These are phyloP conservation scores for Noccaea caerulescens DNA, from an alignment of 345 rosid species.

Conservation along the genomic window DNA sequence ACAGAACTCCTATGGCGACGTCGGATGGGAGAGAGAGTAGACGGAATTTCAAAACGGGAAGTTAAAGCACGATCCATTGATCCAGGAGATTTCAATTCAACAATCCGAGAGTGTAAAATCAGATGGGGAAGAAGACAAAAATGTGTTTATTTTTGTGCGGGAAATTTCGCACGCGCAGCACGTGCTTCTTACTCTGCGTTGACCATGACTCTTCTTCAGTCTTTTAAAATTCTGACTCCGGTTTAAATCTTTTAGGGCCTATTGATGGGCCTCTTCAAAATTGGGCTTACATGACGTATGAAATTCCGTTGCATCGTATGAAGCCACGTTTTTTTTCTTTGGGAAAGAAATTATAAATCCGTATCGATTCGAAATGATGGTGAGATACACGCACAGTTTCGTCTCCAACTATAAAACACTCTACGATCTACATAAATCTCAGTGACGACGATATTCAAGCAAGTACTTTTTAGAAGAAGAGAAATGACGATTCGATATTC, in stretches of 20 bases:
- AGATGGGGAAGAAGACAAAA: slow-evolving; percentile 33
- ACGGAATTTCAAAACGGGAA: slow-evolving; percentile 27
- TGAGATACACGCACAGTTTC: slow-evolving; percentile 8
- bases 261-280: background rate
- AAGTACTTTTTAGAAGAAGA: slow-evolving; percentile 2
- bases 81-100: slow-evolving; percentile 20
- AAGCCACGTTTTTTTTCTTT: background rate
- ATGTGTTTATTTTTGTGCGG: slow-evolving; percentile 33
- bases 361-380: slow-evolving; percentile 1
- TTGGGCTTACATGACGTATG: slow-evolving; percentile 10
- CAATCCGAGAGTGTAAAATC: background rate
- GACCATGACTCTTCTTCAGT: background rate
- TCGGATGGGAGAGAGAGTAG: slow-evolving; percentile 16
- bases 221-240: background rate
- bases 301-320: background rate
- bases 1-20: slow-evolving; percentile 5
- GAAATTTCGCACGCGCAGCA: slow-evolving; percentile 41
- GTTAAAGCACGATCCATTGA: slow-evolving; percentile 38
- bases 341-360: too few relatives aligned
- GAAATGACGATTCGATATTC: slow-evolving; percentile 26
- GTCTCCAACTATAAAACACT: slow-evolving; percentile 14
- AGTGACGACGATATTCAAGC: background rate
- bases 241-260: background rate
- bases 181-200: slow-evolving; percentile 14
- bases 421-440: slow-evolving; percentile 14